Conservation (phyloP, 2,329 filamentous ascomycete species). For the Ophiocordyceps unilateralis region DNA sequence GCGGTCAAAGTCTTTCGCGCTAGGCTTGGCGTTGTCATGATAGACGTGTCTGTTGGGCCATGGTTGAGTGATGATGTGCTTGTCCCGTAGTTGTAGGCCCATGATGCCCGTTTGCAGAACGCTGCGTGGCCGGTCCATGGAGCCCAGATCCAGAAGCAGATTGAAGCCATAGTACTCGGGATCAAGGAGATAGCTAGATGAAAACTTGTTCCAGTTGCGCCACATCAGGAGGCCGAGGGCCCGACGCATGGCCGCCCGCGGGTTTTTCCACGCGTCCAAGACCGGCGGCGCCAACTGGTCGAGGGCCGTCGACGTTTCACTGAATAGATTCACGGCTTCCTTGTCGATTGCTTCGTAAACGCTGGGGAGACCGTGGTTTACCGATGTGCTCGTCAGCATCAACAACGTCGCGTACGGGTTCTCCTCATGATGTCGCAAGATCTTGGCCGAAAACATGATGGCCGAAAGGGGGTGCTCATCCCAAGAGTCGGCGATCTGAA, state of each 20-base stretch:
- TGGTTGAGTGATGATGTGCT: constrained; percentile 7
- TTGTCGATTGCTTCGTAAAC: background rate
- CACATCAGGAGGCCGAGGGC: constrained; percentile 7
- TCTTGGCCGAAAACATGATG: background rate
- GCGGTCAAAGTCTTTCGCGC: constrained; percentile 6
- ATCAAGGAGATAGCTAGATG: constrained; percentile 6
- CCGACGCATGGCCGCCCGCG: constrained; percentile 3
- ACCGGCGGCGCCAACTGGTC: constrained; percentile 8
- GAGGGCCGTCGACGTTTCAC: constrained; percentile 1
- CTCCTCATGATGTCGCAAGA: constrained; percentile 8
- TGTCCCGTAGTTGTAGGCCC: constrained; percentile 5
- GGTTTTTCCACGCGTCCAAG: background rate
- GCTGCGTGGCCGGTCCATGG: background rate
- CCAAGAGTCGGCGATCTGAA: constrained; percentile 6
- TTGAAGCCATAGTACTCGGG: constrained; percentile 2
- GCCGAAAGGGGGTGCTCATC: constrained; percentile 3
- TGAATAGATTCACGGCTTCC: constrained; percentile 2
- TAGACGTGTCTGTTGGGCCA: constrained; percentile 9
- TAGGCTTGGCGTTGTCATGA: constrained; percentile 2
- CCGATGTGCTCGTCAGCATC: constrained; percentile 3
- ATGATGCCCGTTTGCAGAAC: constrained; percentile 5
- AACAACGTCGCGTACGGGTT: constrained; percentile 11
- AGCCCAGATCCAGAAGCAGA: too few species aligned
- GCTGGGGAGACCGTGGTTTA: background rate
- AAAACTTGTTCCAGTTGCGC: constrained; percentile 10